Evolutionary conservation across 2,329 filamentous ascomycete species (phyloP).

Genomic region (Dactylellina parvicollis): DNA sequence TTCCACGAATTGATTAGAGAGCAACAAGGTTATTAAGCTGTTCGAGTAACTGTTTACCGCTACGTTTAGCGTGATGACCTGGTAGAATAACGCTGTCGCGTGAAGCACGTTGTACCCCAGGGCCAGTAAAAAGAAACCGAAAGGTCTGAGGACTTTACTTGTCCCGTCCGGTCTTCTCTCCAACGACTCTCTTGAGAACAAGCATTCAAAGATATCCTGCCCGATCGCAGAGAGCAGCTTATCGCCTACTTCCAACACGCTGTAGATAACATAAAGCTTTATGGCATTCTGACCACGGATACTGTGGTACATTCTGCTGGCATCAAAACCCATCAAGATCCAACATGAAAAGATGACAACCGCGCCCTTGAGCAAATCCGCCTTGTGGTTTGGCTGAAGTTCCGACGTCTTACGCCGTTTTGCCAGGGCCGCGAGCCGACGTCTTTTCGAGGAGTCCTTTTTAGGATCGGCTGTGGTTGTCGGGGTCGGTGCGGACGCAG

Average conservation of each 20-base stretch:
- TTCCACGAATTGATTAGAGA: constrained; percentile 98
- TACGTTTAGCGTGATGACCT: constrained; percentile 96
- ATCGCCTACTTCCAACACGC: constrained; percentile 91
- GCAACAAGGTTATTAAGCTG: constrained; percentile 85
- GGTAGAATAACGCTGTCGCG: constrained; percentile 89
- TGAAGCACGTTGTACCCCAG: constrained; percentile 89
- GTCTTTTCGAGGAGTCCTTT: constrained; percentile 78
- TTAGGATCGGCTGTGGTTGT: constrained; percentile 64
- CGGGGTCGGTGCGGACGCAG: constrained; percentile 4
- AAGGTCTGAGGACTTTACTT: constrained; percentile 86
- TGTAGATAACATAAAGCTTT: constrained; percentile 99
- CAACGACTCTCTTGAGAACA: constrained; percentile 91
- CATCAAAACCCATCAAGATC: constrained; percentile 88
- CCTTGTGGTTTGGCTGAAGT: constrained; percentile 88
- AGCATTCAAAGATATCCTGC: constrained; percentile 93
- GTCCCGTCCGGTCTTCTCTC: constrained; percentile 87
- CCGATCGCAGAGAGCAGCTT: constrained; percentile 88
- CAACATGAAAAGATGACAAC: constrained; percentile 87
- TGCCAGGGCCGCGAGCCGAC: constrained; percentile 45
- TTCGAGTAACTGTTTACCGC: constrained; percentile 99
- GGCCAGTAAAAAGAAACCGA: constrained; percentile 89
- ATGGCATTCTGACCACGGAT: constrained; percentile 96
- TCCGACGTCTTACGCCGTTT: constrained; percentile 71
- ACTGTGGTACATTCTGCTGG: constrained; percentile 97
- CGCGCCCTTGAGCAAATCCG: constrained; percentile 88